Conservation (phyloP, 2,329 filamentous ascomycete species). For the Hirsutella rhossiliensis region DNA sequence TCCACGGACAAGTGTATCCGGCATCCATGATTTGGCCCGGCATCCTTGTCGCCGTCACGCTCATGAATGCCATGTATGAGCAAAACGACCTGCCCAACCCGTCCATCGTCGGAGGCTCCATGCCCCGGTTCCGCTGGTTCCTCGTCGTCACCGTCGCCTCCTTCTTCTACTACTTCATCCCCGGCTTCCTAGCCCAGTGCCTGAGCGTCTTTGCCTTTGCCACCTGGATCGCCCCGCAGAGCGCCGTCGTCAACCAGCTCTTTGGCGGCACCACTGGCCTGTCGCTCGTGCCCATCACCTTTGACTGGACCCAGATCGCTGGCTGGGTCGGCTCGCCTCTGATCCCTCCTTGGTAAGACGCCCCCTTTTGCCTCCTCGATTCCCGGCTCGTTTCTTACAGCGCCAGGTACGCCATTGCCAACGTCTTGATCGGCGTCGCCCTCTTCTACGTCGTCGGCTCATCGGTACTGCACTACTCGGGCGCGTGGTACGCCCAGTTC, state of each 20-base stretch:
- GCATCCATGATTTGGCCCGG: slow-evolving; percentile 67
- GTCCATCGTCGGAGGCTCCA: slow-evolving; percentile 46
- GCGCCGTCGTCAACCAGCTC: slow-evolving; percentile 56
- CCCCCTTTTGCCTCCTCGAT: background rate
- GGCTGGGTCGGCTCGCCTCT: slow-evolving; percentile 57
- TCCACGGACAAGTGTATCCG: slow-evolving; percentile 38
- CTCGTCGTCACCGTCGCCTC: slow-evolving; percentile 41
- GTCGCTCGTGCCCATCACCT: slow-evolving; percentile 58
- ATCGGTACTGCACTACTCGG: slow-evolving; percentile 50
- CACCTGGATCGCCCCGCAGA: slow-evolving; percentile 62
- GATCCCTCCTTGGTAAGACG: slow-evolving; percentile 51
- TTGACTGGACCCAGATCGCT: slow-evolving; percentile 64
- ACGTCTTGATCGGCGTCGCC: slow-evolving; percentile 56
- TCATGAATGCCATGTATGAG: slow-evolving; percentile 67
- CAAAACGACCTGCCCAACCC: slow-evolving; percentile 35
- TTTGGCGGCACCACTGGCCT: slow-evolving; percentile 59
- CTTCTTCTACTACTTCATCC: slow-evolving; percentile 58
- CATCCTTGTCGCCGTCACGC: slow-evolving; percentile 51
- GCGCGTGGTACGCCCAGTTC: slow-evolving; percentile 51
- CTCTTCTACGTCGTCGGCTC: slow-evolving; percentile 51
- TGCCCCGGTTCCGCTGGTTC: slow-evolving; percentile 57
- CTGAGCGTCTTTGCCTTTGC: slow-evolving; percentile 59
- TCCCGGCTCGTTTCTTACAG: background rate
- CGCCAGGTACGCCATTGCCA: slow-evolving; percentile 55
- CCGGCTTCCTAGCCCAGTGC: slow-evolving; percentile 56